These are phyloP conservation scores for Fonsecaea pugnacius DNA, from an alignment of 2,329 filamentous ascomycete genomes.

Conservation along the genomic window DNA sequence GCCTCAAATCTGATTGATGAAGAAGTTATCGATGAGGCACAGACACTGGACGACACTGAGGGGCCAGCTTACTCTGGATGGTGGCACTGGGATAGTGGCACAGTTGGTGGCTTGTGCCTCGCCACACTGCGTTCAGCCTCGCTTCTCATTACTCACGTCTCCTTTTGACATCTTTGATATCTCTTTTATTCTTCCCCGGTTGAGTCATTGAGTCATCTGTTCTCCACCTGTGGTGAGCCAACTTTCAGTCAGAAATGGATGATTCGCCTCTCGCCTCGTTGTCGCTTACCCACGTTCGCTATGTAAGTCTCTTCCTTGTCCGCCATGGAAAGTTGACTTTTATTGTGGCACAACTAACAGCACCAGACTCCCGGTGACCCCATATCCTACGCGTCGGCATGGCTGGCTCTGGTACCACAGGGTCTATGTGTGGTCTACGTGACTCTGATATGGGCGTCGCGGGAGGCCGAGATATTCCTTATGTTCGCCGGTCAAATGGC, in stretches of 20 bases:
- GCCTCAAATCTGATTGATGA: background rate
- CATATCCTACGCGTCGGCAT: slow-evolving; percentile 85
- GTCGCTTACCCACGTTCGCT: slow-evolving; percentile 93
- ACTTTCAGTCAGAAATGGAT: slow-evolving; percentile 23
- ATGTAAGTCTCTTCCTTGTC: slow-evolving; percentile 63
- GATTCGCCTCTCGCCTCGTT: slow-evolving; percentile 76
- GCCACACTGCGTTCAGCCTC: background rate
- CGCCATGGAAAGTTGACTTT: background rate
- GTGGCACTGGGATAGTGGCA: background rate
- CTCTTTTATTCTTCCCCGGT: background rate
- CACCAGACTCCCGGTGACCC: slow-evolving; percentile 79
- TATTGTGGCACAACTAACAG: slow-evolving; percentile 17
- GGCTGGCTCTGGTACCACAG: slow-evolving; percentile 91
- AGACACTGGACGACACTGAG: background rate
- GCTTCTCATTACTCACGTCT: background rate
- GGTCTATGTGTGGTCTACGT: slow-evolving; percentile 87
- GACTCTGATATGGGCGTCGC: slow-evolving; percentile 85
- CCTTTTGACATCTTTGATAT: background rate
- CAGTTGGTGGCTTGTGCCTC: background rate
- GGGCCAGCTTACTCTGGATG: background rate
- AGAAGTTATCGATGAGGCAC: background rate
- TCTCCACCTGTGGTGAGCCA: background rate
- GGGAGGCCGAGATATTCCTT: slow-evolving; percentile 84
- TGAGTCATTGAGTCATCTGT: background rate
- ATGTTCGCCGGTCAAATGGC: slow-evolving; percentile 91